Evolutionary conservation across 345 rosid species (phyloP).

Genomic region (Linum trigynum): DNA sequence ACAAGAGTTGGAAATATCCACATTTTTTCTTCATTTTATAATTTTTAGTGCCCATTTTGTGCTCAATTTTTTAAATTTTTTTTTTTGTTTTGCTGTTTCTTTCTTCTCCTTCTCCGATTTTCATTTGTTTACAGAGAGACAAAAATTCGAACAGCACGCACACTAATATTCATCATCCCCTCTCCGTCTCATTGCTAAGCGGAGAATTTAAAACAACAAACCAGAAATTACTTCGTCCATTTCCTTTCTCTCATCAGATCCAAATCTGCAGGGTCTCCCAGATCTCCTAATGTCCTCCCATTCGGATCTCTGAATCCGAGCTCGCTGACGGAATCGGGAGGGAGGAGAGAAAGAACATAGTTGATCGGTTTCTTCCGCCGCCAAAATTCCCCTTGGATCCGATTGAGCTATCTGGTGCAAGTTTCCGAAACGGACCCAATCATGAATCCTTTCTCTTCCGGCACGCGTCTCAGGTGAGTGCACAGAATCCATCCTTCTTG

Average conservation of each 20-base stretch:
- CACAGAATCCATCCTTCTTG: not conserved
- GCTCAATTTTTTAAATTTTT: too few relatives aligned
- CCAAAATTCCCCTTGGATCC: constrained; percentile 27
- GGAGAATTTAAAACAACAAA: not conserved
- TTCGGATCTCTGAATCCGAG: constrained; percentile 22
- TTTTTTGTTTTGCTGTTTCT: not conserved
- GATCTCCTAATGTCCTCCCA: constrained; percentile 25
- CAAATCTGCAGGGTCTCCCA: constrained; percentile 30
- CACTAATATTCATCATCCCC: not conserved
- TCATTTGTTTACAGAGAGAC: not conserved
- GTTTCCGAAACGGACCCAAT: constrained; percentile 34
- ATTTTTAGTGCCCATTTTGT: too few relatives aligned
- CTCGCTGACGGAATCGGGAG: constrained; percentile 1
- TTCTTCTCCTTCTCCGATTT: not conserved
- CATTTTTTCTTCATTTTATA: too few relatives aligned
- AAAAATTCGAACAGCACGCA: not conserved
- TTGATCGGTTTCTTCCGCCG: constrained; percentile 10
- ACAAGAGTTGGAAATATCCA: too few relatives aligned
- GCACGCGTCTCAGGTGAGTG: constrained; percentile 86
- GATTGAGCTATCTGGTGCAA: constrained; percentile 17
- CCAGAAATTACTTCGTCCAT: not conserved
- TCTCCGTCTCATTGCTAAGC: not conserved
- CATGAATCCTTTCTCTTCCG: constrained; percentile 98
- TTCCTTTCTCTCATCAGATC: constrained; percentile 31
- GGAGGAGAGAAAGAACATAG: not conserved